Conservation (phyloP, 495 filamentous ascomycete genomes). For the Penicillium subrubescens region DNA sequence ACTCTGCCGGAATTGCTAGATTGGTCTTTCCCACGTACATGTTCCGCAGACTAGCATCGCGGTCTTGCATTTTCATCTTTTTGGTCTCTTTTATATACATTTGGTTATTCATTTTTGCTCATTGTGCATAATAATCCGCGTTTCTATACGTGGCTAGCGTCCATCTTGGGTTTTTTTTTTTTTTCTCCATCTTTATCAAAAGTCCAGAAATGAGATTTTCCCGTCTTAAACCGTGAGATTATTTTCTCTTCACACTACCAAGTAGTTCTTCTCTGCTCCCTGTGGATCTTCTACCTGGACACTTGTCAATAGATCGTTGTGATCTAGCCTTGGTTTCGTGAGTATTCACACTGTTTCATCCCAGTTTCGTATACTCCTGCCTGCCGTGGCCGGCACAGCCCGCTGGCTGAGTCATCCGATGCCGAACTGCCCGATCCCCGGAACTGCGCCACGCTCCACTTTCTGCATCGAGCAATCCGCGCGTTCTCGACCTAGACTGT, state of each 20-base stretch:
- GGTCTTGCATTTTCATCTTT: constrained; percentile 17
- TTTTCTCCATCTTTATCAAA: constrained; percentile 9
- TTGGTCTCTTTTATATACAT: constrained; percentile 13
- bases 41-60: constrained; percentile 26
- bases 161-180: constrained; percentile 14
- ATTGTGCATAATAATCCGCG: constrained; percentile 26
- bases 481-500: constrained; percentile 15
- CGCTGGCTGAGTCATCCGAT: background rate
- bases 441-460: constrained; percentile 25
- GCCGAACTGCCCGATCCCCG: constrained; percentile 8
- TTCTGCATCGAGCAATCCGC: constrained; percentile 17
- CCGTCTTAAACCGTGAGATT: background rate
- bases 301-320: background rate
- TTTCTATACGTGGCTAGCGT: constrained; percentile 27
- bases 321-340: background rate
- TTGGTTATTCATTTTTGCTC: background rate
- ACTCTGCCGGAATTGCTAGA: background rate
- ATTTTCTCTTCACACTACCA: background rate
- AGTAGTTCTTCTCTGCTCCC: background rate
- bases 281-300: background rate
- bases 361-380: background rate
- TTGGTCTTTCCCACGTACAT: constrained; percentile 13
- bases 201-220: constrained; percentile 19
- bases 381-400: background rate
- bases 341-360: background rate